phyloP scores from a whole-genome alignment of 2,329 filamentous ascomycete genomes.

The Fusarium secorum region DNA sequence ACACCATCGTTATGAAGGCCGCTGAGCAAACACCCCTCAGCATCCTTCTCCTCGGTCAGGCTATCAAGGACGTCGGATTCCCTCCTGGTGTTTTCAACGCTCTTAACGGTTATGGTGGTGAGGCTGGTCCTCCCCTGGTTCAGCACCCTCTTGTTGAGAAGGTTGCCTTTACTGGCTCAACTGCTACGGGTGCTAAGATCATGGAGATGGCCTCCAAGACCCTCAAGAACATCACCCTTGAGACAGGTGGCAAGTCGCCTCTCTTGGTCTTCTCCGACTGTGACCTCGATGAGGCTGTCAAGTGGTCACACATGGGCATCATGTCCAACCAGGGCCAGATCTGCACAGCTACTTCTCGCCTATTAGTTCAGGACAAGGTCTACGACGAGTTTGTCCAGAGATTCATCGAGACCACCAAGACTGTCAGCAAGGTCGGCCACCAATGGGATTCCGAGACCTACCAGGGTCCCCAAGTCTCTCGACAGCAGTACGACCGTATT shows the following conservation, averaged over 20 bases:
- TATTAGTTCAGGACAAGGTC: constrained; percentile 83
- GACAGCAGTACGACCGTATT: constrained; percentile 70
- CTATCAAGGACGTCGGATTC: constrained; percentile 78
- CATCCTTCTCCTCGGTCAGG: constrained; percentile 66
- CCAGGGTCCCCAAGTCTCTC: constrained; percentile 59
- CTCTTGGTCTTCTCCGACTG: constrained; percentile 80
- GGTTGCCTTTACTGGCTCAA: constrained; percentile 81
- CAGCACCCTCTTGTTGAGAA: constrained; percentile 73
- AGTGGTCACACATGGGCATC: constrained; percentile 75
- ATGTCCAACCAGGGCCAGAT: constrained; percentile 69
- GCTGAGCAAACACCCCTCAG: constrained; percentile 80
- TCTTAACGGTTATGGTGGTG: constrained; percentile 77
- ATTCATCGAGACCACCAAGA: constrained; percentile 76
- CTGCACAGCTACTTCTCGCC: constrained; percentile 77
- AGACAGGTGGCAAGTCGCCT: constrained; percentile 80
- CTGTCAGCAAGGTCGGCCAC: constrained; percentile 49
- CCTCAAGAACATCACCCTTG: constrained; percentile 57
- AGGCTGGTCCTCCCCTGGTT: constrained; percentile 70
- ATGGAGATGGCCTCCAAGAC: constrained; percentile 80
- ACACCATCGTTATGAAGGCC: constrained; percentile 75
- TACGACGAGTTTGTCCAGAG: constrained; percentile 82
- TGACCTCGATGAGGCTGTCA: constrained; percentile 75
- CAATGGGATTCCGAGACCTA: constrained; percentile 49
- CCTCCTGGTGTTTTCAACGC: constrained; percentile 78
- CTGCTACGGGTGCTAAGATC: constrained; percentile 72